Evolutionary conservation across 1,284 basidiomycete genomes (phyloP), one percentile per base, ranked within the genome.

Genomic region (Pisolithus thermaeus): DNA sequence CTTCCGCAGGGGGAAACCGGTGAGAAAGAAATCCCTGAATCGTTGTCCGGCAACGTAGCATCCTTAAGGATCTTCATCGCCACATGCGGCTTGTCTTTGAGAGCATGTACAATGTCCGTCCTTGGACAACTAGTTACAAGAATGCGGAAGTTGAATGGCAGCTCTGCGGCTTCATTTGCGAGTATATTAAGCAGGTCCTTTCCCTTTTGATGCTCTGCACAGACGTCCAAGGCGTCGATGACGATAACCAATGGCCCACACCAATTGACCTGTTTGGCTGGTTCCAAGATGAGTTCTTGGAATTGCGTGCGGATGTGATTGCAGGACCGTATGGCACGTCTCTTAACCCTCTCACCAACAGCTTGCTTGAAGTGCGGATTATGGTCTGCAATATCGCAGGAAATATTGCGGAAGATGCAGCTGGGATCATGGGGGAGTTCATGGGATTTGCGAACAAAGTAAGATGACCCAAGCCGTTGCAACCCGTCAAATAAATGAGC

Each of bases 361-460:
- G 49, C 30, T 7, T 48, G 32, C 38, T 37, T 50, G 16, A 48
- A 47, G 16, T 50, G 41, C n/a, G 46, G 32, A 37, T 58, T 42
- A 7, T 38, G 42, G 28, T 49, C 48, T 14, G 56, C 61, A 11
- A 61, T 48, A 41, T 61, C 52, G 18, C 43, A 48, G 20, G 62
- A 56, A 38, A 63, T 63, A 5, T 57, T 63, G 22, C 53, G 39
- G 46, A 60, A 58, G 8, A 64, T 20, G 37, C 27, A 48, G 20
- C 44, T 44, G 7, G 59, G 45, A 22, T 50, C 16, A 9, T 49
- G 39, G 12, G 46, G 28, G n/a, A n/a, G n/a, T n/a, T n/a, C n/a
- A n/a, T n/a, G n/a, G n/a, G n/a, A n/a, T 9, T 47, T 30, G 12
- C 28, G 41, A 35, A 60, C 58, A 44, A 57, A 64, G 22, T 49